These are phyloP conservation scores for Plasmodium ovale DNA, from an alignment of 169 alveolate genomes.

Conservation along the genomic window DNA sequence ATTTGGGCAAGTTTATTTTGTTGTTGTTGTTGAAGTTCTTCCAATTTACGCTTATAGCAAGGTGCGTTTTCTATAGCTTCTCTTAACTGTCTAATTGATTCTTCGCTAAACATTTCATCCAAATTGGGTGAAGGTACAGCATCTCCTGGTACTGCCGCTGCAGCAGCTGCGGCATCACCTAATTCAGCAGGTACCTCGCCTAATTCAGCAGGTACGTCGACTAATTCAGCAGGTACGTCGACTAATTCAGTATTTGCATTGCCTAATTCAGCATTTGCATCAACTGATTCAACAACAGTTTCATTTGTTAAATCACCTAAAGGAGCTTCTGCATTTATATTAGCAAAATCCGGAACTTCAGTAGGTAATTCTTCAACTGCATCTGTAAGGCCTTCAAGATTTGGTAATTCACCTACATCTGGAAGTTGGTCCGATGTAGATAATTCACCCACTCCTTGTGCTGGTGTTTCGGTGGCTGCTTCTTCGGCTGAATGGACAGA, in stretches of 20 bases:
- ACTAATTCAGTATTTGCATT: neutral
- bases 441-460: too few relatives aligned
- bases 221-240: neutral
- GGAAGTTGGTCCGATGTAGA: too few relatives aligned
- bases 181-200: neutral
- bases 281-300: too few relatives aligned
- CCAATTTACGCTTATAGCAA: constrained; percentile 27
- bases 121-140: constrained; percentile 15
- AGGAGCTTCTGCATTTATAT: too few relatives aligned
- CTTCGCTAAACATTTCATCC: constrained; percentile 36
- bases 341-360: too few relatives aligned
- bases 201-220: neutral
- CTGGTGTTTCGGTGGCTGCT: too few relatives aligned
- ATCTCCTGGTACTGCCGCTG: neutral
- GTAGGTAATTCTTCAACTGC: too few relatives aligned
- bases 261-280: neutral
- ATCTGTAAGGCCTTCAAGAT: too few relatives aligned
- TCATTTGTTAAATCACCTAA: too few relatives aligned
- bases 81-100: constrained; percentile 15
- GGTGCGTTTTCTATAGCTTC: constrained; percentile 25
- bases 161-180: neutral
- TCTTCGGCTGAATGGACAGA: too few relatives aligned
- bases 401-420: neutral
- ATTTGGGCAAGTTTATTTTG: neutral
- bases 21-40: constrained; percentile 1